These are phyloP conservation scores for Geopyxis carbonaria DNA, from an alignment of 495 filamentous ascomycete species.

Conservation along the genomic window DNA sequence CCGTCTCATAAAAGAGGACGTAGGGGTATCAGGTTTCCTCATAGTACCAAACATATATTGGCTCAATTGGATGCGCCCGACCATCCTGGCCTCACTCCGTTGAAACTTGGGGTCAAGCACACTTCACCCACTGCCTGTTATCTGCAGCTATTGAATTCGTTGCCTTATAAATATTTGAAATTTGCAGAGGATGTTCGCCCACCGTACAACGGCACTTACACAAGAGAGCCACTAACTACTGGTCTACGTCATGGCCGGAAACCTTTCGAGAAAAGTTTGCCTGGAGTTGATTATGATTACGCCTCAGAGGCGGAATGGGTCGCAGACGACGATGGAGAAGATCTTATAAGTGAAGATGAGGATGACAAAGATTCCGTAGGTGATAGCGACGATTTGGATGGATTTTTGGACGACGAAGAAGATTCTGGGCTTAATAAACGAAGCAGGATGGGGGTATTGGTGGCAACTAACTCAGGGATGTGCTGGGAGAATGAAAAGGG, in stretches of 20 bases:
- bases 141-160: conserved; percentile 39
- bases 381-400: conserved; percentile 48
- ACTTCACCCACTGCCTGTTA: conserved; percentile 31
- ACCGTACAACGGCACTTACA: conserved; percentile 75
- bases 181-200: conserved; percentile 82
- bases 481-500: conserved; percentile 54
- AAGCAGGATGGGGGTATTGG: conserved; percentile 46
- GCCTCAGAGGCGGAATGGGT: conserved; percentile 91
- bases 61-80: conserved; percentile 22
- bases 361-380: conserved; percentile 45
- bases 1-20: conserved; percentile 32
- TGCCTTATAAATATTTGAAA: conserved; percentile 60
- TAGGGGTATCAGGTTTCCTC: conserved; percentile 40
- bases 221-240: conserved; percentile 34
- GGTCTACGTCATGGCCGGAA: conserved; percentile 45
- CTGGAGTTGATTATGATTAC: conserved; percentile 76
- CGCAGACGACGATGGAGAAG: conserved; percentile 47
- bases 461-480: conserved; percentile 58
- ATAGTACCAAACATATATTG: conserved; percentile 41
- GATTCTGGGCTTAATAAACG: conserved; percentile 29
- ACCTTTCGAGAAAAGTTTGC: conserved; percentile 44
- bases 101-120: conserved; percentile 32
- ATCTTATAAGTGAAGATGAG: conserved; percentile 65
- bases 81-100: conserved; percentile 24
- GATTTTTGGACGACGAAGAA: conserved; percentile 60